Evolutionary conservation across 202 grass and related monocot genomes (phyloP).

Genomic region (Zoysia matrella): DNA sequence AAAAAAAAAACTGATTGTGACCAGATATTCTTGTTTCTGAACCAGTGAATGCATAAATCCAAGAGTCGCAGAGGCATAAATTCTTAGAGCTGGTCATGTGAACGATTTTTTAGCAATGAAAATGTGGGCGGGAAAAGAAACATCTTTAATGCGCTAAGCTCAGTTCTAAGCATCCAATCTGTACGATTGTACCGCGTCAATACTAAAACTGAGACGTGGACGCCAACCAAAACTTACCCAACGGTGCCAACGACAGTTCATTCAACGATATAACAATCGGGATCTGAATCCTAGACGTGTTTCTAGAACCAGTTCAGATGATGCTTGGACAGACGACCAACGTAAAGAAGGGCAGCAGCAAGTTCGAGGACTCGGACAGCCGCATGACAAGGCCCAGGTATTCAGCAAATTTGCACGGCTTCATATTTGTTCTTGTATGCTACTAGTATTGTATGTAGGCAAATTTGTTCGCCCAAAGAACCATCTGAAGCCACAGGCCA

Average conservation of each 20-base stretch:
- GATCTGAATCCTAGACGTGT: constrained; percentile 3
- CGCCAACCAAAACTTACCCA: constrained; percentile 24
- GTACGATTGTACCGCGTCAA: neutral
- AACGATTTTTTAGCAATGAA: neutral
- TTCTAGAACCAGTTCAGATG: neutral
- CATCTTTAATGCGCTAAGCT: neutral
- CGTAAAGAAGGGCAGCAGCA: constrained; percentile 42
- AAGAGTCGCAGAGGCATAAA: neutral
- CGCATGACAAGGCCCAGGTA: constrained; percentile 48
- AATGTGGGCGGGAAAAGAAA: neutral
- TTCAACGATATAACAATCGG: constrained; percentile 37
- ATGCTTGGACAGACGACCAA: constrained; percentile 42
- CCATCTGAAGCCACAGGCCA: neutral
- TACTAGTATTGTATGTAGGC: neutral
- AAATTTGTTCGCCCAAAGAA: neutral
- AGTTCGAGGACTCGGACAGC: constrained; percentile 49
- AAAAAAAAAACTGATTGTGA: too few species aligned
- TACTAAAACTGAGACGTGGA: constrained; percentile 25
- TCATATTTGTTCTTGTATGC: neutral
- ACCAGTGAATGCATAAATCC: too few species aligned
- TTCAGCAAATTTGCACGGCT: neutral
- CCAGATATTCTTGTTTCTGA: neutral
- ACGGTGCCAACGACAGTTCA: neutral
- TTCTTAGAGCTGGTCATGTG: neutral
- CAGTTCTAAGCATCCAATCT: neutral